phyloP scores from a whole-genome alignment of 352 stramenopile genomes.

The Aphanomyces cochlioides region DNA sequence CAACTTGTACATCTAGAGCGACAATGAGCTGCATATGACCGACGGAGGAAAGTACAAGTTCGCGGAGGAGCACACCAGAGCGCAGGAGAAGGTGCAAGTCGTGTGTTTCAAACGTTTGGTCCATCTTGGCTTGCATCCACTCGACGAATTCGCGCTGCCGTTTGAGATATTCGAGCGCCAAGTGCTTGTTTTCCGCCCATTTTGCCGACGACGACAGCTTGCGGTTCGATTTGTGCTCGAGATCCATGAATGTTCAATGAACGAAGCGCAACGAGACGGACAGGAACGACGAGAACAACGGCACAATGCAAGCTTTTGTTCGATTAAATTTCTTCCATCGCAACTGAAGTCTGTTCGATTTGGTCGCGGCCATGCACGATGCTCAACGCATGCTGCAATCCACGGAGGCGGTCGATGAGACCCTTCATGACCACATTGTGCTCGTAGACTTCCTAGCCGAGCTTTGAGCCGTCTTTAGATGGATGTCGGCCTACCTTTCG shows the following conservation, averaged over 20 bases:
- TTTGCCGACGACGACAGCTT: conserved; percentile 13
- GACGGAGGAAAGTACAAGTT: conserved; percentile 42
- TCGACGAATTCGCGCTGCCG: conserved; percentile 8
- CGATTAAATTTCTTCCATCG: conserved; percentile 27
- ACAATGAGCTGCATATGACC: background rate
- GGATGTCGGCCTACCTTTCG: conserved; percentile 43
- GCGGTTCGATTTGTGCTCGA: conserved; percentile 1
- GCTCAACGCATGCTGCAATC: conserved; percentile 71
- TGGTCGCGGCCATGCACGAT: conserved; percentile 50
- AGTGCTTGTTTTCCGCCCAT: conserved; percentile 2
- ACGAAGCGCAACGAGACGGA: background rate
- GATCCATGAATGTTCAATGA: conserved; percentile 2
- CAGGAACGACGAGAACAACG: background rate
- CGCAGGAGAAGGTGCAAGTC: conserved; percentile 39
- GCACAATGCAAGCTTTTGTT: background rate
- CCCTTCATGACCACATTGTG: conserved; percentile 84
- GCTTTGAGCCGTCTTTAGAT: background rate
- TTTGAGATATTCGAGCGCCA: conserved; percentile 12
- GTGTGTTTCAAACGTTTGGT: conserved; percentile 1
- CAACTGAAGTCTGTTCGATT: background rate
- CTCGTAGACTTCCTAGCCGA: conserved; percentile 71
- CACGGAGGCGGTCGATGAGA: conserved; percentile 71
- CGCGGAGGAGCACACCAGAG: conserved; percentile 71
- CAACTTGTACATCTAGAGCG: conserved; percentile 45
- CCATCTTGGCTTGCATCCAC: conserved; percentile 3